Conservation (phyloP, 108 stramenopile species). For the Nitzschia inconspicua region DNA sequence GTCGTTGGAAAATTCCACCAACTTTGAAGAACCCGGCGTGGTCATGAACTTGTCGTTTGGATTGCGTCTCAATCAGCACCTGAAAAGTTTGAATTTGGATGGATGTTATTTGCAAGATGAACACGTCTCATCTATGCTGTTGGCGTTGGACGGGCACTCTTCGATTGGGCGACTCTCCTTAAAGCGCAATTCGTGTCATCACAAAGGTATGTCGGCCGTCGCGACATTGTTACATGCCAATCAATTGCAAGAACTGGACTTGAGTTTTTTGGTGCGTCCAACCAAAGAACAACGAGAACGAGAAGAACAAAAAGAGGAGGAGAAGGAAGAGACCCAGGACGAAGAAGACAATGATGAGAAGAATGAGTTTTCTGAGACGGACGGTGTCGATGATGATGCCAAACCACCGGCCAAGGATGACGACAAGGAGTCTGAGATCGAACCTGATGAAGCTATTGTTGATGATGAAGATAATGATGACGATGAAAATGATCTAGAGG, state of each 20-base stretch:
- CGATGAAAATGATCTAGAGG: background rate
- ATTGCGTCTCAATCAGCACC: constrained; percentile 22
- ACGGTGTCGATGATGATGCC: background rate
- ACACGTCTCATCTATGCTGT: constrained; percentile 7
- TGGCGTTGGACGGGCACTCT: constrained; percentile 10
- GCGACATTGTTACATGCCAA: constrained; percentile 22
- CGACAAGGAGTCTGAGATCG: too few relatives aligned
- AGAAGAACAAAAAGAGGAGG: background rate
- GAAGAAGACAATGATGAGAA: background rate
- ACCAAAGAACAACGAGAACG: background rate
- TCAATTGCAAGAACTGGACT: constrained; percentile 15
- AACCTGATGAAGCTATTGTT: too few relatives aligned
- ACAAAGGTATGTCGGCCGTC: constrained; percentile 17
- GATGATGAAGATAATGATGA: background rate
- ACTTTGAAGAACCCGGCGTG: background rate
- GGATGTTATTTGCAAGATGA: constrained; percentile 16
- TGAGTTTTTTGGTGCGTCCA: constrained; percentile 33
- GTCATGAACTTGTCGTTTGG: constrained; percentile 18
- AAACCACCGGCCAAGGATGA: background rate
- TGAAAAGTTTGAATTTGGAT: constrained; percentile 14
- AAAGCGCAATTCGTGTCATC: constrained; percentile 18
- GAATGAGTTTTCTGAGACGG: background rate
- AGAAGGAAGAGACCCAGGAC: background rate
- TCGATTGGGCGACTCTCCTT: constrained; percentile 7
- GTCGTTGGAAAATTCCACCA: background rate